phyloP scores from a whole-genome alignment of 345 rosid genomes.

The Cardamine chenopodiifolia region DNA sequence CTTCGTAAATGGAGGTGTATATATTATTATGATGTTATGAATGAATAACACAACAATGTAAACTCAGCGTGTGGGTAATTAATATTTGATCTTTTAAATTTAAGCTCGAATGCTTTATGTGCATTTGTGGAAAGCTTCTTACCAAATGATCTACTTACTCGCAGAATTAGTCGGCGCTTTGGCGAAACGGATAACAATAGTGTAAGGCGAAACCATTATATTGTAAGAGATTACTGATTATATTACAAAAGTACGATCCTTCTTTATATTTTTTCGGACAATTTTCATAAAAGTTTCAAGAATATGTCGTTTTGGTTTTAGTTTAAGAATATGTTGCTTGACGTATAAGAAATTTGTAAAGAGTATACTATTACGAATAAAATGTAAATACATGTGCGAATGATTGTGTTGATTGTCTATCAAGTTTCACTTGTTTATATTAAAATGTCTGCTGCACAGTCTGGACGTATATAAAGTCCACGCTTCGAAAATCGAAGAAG shows the following conservation, averaged over 20 bases:
- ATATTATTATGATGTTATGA: no score
- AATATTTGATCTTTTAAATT: neutral
- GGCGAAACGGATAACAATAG: no score
- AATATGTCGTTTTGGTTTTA: no score
- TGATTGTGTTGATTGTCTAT: neutral
- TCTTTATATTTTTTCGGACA: neutral
- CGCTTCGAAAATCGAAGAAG: neutral
- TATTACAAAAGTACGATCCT: neutral
- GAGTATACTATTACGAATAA: neutral
- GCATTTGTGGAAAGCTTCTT: no score
- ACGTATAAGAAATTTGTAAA: neutral
- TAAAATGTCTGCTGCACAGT: neutral
- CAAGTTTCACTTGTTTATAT: neutral
- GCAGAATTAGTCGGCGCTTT: no score
- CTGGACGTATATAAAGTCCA: neutral
- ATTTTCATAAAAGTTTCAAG: no score
- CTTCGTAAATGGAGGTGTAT: neutral
- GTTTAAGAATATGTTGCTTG: neutral
- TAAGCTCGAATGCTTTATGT: no score
- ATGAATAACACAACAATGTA: no score
- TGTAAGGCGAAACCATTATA: no score
- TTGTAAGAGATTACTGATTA: no score
- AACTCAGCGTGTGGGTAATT: no score
- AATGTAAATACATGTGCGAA: neutral
- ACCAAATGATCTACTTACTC: no score